Percentiles rank a stretch among this genome's conserved stretches.
phyloP scores from a whole-genome alignment of 1,284 basidiomycete genomes.

The Schizophyllum amplum region DNA sequence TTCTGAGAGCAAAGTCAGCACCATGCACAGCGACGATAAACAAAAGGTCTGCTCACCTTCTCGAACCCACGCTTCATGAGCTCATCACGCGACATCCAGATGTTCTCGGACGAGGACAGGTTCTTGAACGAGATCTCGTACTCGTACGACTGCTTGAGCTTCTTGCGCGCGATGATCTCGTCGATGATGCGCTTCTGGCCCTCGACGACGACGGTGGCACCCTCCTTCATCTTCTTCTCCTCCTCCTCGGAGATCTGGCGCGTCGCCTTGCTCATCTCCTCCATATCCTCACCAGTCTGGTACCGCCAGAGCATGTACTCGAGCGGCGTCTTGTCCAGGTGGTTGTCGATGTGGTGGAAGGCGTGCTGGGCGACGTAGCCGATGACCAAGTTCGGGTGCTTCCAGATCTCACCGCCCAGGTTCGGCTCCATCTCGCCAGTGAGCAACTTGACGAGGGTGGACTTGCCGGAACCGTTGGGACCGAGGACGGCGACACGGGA shows the following conservation, averaged over 20 bases:
- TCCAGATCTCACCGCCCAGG: conserved; percentile 96
- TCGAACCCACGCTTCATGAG: conserved; percentile 97
- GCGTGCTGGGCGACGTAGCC: conserved; percentile 98
- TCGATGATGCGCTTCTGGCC: conserved; percentile 94
- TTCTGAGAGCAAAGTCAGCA: conserved; percentile 42
- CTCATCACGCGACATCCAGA: conserved; percentile 95
- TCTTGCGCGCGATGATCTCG: conserved; percentile 88
- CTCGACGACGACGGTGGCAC: conserved; percentile 78
- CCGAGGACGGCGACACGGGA: conserved; percentile 96
- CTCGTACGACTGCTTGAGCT: conserved; percentile 98
- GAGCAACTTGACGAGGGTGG: conserved; percentile 97
- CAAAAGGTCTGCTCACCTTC: conserved; percentile 46
- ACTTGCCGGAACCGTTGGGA: conserved; percentile 97
- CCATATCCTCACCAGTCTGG: conserved; percentile 97
- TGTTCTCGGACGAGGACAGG: conserved; percentile 89
- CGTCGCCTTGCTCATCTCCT: conserved; percentile 90
- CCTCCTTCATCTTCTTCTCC: conserved; percentile 95
- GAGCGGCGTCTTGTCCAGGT: conserved; percentile 96
- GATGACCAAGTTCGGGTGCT: conserved; percentile 98
- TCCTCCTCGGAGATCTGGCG: conserved; percentile 87
- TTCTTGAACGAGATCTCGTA: conserved; percentile 95
- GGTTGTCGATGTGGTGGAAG: conserved; percentile 98
- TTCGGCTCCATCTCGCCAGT: conserved; percentile 97
- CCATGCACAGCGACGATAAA: not conserved
- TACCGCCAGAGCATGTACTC: conserved; percentile 99